Percentiles rank a stretch among this genome's conserved stretches.
phyloP scores from a whole-genome alignment of 345 rosid genomes.

The Nephelium lappaceum region DNA sequence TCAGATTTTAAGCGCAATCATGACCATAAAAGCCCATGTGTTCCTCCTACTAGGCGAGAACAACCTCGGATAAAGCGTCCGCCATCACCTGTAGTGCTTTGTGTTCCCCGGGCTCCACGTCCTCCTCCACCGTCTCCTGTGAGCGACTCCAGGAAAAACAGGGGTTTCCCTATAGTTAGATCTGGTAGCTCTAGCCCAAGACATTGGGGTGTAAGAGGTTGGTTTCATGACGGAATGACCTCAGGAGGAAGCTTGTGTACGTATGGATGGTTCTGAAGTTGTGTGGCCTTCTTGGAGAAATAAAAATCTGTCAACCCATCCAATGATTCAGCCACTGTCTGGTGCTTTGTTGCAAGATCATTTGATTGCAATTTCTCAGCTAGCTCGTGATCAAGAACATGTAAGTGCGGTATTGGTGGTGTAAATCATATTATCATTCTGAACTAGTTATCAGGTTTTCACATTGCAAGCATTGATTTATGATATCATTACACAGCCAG shows the following conservation, averaged over 20 bases:
- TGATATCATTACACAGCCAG: slow-evolving; percentile 71
- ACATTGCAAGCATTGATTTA: slow-evolving; percentile 30
- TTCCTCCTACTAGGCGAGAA: slow-evolving; percentile 75
- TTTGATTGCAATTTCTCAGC: slow-evolving; percentile 86
- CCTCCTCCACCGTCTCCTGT: slow-evolving; percentile 97
- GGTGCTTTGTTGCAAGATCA: slow-evolving; percentile 85
- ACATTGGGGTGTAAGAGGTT: slow-evolving; percentile 94
- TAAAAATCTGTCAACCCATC: slow-evolving; percentile 72
- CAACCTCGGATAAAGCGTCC: slow-evolving; percentile 91
- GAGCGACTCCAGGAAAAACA: slow-evolving; percentile 79
- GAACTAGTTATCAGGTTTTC: slow-evolving; percentile 17
- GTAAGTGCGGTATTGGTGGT: slow-evolving; percentile 48
- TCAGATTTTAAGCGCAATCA: slow-evolving; percentile 64
- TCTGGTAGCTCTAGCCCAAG: slow-evolving; percentile 99
- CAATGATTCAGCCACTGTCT: slow-evolving; percentile 84
- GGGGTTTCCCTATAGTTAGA: slow-evolving; percentile 94
- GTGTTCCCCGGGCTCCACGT: slow-evolving; percentile 92
- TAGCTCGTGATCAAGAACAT: slow-evolving; percentile 92
- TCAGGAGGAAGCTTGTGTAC: slow-evolving; percentile 72
- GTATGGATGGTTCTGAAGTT: slow-evolving; percentile 86
- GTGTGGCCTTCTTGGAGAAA: slow-evolving; percentile 95
- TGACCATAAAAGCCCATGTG: slow-evolving; percentile 78
- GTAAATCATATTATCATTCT: neutral
- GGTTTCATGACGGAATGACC: slow-evolving; percentile 72
- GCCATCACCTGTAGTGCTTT: slow-evolving; percentile 96